These are phyloP conservation scores for Torulaspora maleeae DNA, from an alignment of 805 yeast genomes.

Conservation along the genomic window DNA sequence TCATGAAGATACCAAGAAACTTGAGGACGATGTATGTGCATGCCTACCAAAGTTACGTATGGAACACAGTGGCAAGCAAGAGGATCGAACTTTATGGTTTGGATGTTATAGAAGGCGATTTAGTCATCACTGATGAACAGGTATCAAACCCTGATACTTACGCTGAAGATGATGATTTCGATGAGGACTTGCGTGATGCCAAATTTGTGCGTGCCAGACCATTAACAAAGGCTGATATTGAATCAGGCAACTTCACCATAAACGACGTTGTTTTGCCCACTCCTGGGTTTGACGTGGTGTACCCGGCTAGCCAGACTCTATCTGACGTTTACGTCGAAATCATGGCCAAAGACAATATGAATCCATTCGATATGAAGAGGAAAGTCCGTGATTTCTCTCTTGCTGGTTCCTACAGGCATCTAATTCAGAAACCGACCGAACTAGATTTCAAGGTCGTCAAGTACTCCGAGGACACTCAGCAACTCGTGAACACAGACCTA, in stretches of 20 bases:
- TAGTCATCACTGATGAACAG: conserved; percentile 47
- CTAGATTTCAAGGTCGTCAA: conserved; percentile 58
- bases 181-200: conserved; percentile 64
- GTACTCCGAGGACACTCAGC: conserved; percentile 62
- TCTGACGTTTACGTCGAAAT: conserved; percentile 57
- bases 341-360: conserved; percentile 78
- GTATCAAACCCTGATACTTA: conserved; percentile 23
- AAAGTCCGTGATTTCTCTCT: conserved; percentile 83
- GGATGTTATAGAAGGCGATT: conserved; percentile 72
- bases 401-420: conserved; percentile 80
- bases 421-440: conserved; percentile 61
- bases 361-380: conserved; percentile 81
- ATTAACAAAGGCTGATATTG: conserved; percentile 69
- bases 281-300: conserved; percentile 89
- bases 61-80: conserved; percentile 83
- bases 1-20: conserved; percentile 88
- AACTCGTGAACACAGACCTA: conserved; percentile 74
- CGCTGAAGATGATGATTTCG: conserved; percentile 50
- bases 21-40: conserved; percentile 93
- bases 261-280: conserved; percentile 90
- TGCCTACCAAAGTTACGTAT: conserved; percentile 92
- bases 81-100: conserved; percentile 69
- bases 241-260: conserved; percentile 53
- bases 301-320: conserved; percentile 66
- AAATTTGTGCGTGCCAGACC: conserved; percentile 63